Percentiles rank a stretch among this genome's conserved stretches.
These are phyloP conservation scores for Aspergillus spinulosporus DNA, from an alignment of 2,329 filamentous ascomycete genomes.

Conservation along the genomic window DNA sequence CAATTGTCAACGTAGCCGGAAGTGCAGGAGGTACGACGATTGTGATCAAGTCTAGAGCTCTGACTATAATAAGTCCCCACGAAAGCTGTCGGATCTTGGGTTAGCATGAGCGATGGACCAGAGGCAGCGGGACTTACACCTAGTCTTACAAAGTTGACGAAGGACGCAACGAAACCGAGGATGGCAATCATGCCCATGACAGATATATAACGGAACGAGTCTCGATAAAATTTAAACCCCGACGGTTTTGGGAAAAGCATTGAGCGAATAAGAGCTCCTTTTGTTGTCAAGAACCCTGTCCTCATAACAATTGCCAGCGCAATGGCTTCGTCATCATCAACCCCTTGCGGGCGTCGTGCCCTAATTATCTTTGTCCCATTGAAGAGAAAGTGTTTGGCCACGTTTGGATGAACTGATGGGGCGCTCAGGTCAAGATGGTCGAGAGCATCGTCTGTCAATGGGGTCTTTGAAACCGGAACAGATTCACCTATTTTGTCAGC, in stretches of 20 bases:
- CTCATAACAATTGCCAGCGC: conserved; percentile 88
- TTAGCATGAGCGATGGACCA: not conserved
- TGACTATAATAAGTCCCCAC: conserved; percentile 88
- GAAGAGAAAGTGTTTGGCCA: conserved; percentile 88
- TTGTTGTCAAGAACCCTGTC: conserved; percentile 96
- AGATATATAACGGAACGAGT: conserved; percentile 96
- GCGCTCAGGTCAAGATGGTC: conserved; percentile 73
- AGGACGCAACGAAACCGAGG: conserved; percentile 84
- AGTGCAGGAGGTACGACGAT: conserved; percentile 95
- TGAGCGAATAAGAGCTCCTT: conserved; percentile 89
- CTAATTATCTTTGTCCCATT: conserved; percentile 94
- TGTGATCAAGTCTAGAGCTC: conserved; percentile 91
- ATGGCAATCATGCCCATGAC: conserved; percentile 89
- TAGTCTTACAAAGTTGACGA: conserved; percentile 88
- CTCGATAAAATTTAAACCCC: conserved; percentile 96
- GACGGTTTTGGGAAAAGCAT: conserved; percentile 99
- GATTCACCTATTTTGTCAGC: conserved; percentile 71
- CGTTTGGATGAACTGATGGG: conserved; percentile 76
- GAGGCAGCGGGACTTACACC: conserved; percentile 45
- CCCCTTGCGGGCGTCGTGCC: conserved; percentile 82
- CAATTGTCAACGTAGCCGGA: conserved; percentile 92
- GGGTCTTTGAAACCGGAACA: conserved; percentile 90
- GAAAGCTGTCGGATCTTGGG: conserved; percentile 54
- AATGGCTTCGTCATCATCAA: conserved; percentile 81
- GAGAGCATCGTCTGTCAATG: conserved; percentile 79